A percentile compares a stretch with the other conserved stretches of the same genome.
Conservation (phyloP, 768 basidiomycete genomes). For the Lentinula detonsa region DNA sequence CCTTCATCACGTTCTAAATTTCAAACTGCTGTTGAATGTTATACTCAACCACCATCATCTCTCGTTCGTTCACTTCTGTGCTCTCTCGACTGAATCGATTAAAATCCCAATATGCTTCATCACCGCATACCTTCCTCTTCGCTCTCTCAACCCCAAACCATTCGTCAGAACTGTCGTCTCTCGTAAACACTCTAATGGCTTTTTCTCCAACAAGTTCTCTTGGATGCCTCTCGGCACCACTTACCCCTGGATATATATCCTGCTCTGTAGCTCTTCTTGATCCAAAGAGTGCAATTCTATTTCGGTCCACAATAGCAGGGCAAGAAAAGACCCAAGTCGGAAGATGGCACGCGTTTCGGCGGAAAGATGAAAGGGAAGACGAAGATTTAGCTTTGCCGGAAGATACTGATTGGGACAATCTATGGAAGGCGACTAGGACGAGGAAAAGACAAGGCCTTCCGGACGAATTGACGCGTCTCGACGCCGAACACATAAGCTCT, state of each 20-base stretch:
- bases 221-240: conserved; percentile 3
- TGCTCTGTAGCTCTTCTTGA: conserved; percentile 59
- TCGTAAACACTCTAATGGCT: not conserved
- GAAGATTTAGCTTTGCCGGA: conserved; percentile 3
- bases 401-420: conserved; percentile 41
- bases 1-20: no score
- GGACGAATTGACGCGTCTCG: not conserved
- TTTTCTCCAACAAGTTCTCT: not conserved
- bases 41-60: conserved; percentile 4
- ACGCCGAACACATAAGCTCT: conserved; percentile 22
- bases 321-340: conserved; percentile 58
- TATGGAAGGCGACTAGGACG: conserved; percentile 43
- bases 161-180: conserved; percentile 1
- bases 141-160: not conserved
- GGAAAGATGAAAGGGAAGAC: conserved; percentile 20
- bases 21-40: not conserved
- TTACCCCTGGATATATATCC: conserved; percentile 20
- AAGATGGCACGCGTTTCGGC: conserved; percentile 59
- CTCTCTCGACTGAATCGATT: not conserved
- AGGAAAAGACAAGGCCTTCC: not conserved
- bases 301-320: conserved; percentile 62
- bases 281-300: conserved; percentile 33
- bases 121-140: not conserved
- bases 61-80: not conserved
- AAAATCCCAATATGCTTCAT: not conserved